Conservation (phyloP, 805 yeast species). For the Metschnikowia cerradonensis region DNA sequence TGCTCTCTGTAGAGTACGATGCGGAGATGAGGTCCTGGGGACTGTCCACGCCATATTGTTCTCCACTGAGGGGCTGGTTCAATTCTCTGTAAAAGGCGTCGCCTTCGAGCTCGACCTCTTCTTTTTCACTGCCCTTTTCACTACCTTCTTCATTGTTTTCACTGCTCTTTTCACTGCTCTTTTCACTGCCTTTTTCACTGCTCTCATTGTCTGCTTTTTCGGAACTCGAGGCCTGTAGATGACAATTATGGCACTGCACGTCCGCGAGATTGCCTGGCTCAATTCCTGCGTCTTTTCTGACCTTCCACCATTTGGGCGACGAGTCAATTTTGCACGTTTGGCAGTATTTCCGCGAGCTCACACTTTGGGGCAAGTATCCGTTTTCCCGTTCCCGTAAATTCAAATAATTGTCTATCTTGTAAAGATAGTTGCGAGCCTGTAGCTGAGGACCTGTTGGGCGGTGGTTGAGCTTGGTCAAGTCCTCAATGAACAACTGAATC, state of each 20-base stretch:
- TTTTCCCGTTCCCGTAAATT: slow-evolving; percentile 1
- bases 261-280: background rate
- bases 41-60: slow-evolving; percentile 28
- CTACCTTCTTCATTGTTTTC: background rate
- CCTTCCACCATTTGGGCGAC: slow-evolving; percentile 39
- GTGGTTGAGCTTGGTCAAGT: slow-evolving; percentile 19
- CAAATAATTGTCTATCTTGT: slow-evolving; percentile 14
- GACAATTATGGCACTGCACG: slow-evolving; percentile 30
- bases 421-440: slow-evolving; percentile 28
- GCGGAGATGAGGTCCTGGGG: slow-evolving; percentile 8
- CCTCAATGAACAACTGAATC: slow-evolving; percentile 39
- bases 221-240: slow-evolving; percentile 12
- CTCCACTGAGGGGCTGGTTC: slow-evolving; percentile 29
- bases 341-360: slow-evolving; percentile 13
- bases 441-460: slow-evolving; percentile 31
- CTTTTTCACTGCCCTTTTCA: slow-evolving; percentile 9
- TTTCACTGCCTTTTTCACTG: background rate
- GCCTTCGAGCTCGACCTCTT: slow-evolving; percentile 13
- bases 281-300: background rate
- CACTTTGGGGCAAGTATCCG: background rate
- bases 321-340: slow-evolving; percentile 20
- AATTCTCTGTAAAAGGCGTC: slow-evolving; percentile 17
- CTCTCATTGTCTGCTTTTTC: slow-evolving; percentile 9
- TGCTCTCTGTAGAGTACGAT: background rate
- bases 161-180: slow-evolving; percentile 8